Evolutionary conservation across 345 rosid genomes (phyloP), one percentile per base, ranked within the genome.

Genomic region (Isatis tinctoria): DNA sequence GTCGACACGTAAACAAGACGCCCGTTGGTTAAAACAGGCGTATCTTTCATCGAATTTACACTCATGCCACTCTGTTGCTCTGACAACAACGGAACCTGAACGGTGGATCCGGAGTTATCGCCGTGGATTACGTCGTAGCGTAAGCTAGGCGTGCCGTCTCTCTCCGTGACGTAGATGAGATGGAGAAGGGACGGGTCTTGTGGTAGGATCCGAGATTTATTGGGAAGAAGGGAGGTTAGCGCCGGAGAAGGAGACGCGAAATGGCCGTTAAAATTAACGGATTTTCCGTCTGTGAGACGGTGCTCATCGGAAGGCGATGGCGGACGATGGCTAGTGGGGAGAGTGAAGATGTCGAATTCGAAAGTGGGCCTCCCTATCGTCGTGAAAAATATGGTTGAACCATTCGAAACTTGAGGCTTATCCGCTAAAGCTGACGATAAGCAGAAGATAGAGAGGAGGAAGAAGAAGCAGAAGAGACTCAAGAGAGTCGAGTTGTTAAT

Each of bases 191-290:
- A 36, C 3, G 81, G 39, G 24, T 76, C 68, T 48, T 69, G 43
- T 6, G 4, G 68, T 14, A 65, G 47, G 56, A 80, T 65, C 7
- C 10, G 28, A 73, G 79, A 28, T 28, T 68, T 52, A 5, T 84
- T 56, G 22, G 75, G 73, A 0, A 70, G 28, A 18, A 83, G 82
- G 27, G 85, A 65, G 72, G 76, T 69, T 52, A 85, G 47, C n/a
- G 71, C 74, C 7, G 84, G 44, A 0, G 94, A 65, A 3, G 90
- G 82, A 5, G 88, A 74, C 16, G 96, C 88, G 76, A 90, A 85
- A 62, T 89, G 81, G 20, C 98, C 98, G 81, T 93, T 93, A 72
- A 80, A 93, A 39, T 90, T 93, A 8, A 93, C 54, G 0, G 93
- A 84, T 13, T 54, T 37, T 10, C 90, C 89, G 58, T 93, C 89